These are phyloP conservation scores for Rhexocercosporidium sp. DNA, from an alignment of 2,329 filamentous ascomycete genomes.

Conservation along the genomic window DNA sequence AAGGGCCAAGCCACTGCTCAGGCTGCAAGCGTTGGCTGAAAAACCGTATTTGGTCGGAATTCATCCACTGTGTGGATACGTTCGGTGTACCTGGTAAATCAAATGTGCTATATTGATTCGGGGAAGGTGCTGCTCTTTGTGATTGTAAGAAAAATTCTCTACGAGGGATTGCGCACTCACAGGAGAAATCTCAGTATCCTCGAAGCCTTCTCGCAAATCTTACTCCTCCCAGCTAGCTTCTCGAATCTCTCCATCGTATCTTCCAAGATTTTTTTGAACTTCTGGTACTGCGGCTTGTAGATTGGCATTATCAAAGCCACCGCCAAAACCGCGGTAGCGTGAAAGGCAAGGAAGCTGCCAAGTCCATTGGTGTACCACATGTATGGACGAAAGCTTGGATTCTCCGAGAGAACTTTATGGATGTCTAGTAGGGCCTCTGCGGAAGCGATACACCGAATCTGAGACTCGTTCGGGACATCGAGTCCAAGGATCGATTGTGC, in stretches of 20 bases:
- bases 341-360: slow-evolving; percentile 28
- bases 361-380: slow-evolving; percentile 28
- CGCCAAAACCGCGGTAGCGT: slow-evolving; percentile 23
- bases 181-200: slow-evolving; percentile 22
- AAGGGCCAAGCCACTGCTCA: no score
- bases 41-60: no score
- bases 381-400: slow-evolving; percentile 16
- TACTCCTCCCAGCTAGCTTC: slow-evolving; percentile 12
- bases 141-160: background rate
- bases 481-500: slow-evolving; percentile 26
- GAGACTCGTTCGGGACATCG: slow-evolving; percentile 26
- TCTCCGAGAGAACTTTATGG: slow-evolving; percentile 16
- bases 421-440: slow-evolving; percentile 25
- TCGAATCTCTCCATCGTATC: slow-evolving; percentile 19
- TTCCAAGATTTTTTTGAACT: slow-evolving; percentile 16
- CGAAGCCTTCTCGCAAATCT: slow-evolving; percentile 22
- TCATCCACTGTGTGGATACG: no score
- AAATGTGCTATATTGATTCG: slow-evolving; percentile 14
- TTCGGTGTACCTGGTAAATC: no score
- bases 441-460: slow-evolving; percentile 26
- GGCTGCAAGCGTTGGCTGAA: no score
- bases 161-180: background rate
- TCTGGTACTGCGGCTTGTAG: slow-evolving; percentile 23
- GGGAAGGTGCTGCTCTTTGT: slow-evolving; percentile 9
- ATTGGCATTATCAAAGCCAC: slow-evolving; percentile 24